A percentile compares a stretch with the other conserved stretches of the same genome.
These are phyloP conservation scores for Holtermanniella nyarrowii DNA, from an alignment of 768 basidiomycete genomes.

Conservation along the genomic window DNA sequence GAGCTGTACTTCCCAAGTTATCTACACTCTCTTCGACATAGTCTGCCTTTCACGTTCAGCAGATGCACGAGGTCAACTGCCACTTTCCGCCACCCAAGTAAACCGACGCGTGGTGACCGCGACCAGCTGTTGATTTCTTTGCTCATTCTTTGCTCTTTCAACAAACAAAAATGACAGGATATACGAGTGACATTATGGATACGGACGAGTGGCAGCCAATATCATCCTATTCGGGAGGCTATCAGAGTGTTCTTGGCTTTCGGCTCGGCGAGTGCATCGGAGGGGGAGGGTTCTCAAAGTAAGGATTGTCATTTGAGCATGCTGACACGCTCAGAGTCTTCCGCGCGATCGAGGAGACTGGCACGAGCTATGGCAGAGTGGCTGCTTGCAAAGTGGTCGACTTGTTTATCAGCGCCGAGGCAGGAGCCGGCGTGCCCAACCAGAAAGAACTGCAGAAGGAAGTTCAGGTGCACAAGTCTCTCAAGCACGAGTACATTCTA, in stretches of 20 bases:
- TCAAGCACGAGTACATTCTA: conserved; percentile 71
- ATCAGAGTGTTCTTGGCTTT: conserved; percentile 46
- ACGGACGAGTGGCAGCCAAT: neutral
- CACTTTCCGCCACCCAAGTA: too few relatives aligned
- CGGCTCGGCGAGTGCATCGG: conserved; percentile 65
- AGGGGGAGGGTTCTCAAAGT: conserved; percentile 81
- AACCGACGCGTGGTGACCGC: too few relatives aligned
- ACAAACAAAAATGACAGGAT: neutral
- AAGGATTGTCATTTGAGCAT: conserved; percentile 26
- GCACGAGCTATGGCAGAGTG: conserved; percentile 47
- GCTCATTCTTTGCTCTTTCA: too few relatives aligned
- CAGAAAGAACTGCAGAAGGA: conserved; percentile 83
- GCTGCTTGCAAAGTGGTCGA: conserved; percentile 80
- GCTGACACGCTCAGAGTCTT: conserved; percentile 54
- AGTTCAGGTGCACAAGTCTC: conserved; percentile 70
- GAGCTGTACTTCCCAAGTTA: too few relatives aligned
- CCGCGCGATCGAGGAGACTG: conserved; percentile 60
- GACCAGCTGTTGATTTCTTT: too few relatives aligned
- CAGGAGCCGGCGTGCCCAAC: conserved; percentile 44
- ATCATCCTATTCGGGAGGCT: neutral
- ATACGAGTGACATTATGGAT: neutral
- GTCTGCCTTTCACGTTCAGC: too few relatives aligned
- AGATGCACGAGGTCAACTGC: too few relatives aligned
- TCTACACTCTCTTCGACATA: too few relatives aligned
- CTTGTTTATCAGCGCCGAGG: conserved; percentile 40